Conservation (phyloP, 2,329 filamentous ascomycete species). For the Talaromyces sp. region DNA sequence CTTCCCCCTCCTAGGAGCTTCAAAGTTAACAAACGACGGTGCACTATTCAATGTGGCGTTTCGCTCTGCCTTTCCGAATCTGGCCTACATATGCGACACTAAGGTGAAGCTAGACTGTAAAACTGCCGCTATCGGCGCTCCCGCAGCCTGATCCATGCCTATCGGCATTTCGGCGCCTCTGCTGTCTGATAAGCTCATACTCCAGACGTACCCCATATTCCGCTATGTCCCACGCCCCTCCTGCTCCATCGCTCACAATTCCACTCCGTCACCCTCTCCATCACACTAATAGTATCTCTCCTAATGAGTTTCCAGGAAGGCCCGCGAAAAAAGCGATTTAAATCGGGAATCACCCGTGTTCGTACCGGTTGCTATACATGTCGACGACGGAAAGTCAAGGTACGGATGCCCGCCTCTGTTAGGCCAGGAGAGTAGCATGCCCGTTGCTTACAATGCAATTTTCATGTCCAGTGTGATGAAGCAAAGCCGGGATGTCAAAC, state of each 20-base stretch:
- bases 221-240: not conserved
- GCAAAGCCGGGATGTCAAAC: not conserved
- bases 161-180: no score
- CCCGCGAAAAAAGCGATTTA: slow-evolving; percentile 2
- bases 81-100: not conserved
- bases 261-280: not conserved
- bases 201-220: not conserved
- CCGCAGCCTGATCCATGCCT: no score
- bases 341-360: slow-evolving; percentile 4
- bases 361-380: slow-evolving; percentile 7
- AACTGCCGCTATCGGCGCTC: not conserved
- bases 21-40: not conserved
- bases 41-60: not conserved
- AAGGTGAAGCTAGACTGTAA: not conserved
- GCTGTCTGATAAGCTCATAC: not conserved
- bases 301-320: not conserved
- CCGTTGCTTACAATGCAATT: no score
- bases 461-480: slow-evolving; percentile 4
- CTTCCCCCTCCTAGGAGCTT: not conserved
- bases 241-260: not conserved
- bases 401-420: not conserved
- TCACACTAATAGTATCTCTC: not conserved
- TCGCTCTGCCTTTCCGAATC: not conserved
- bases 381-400: slow-evolving; percentile 6
- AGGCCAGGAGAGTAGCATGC: not conserved